Evolutionary conservation across 1,284 basidiomycete genomes (phyloP).

Genomic region (Ganoderma sp.): DNA sequence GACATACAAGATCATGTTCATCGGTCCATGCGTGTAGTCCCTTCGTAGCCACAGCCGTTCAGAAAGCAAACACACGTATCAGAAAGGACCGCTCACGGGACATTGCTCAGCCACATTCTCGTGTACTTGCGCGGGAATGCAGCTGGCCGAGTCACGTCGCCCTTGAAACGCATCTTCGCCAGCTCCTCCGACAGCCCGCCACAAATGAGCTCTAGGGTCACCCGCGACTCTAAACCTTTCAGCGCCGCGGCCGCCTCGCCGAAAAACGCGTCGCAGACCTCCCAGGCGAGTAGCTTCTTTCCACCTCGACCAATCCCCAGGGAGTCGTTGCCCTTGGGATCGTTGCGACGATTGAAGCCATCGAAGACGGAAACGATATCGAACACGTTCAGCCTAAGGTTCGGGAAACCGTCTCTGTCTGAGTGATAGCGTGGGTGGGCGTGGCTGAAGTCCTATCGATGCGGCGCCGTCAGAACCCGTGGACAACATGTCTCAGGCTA

Average conservation of each 20-base stretch:
- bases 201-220: slow-evolving; percentile 28
- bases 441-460: slow-evolving; percentile 15
- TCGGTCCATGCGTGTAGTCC: slow-evolving; percentile 43
- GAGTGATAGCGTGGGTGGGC: slow-evolving; percentile 11
- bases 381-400: slow-evolving; percentile 10
- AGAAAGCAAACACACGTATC: too few species aligned
- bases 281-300: slow-evolving; percentile 8
- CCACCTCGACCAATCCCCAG: not conserved
- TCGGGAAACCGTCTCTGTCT: slow-evolving; percentile 10
- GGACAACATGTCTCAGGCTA: too few species aligned
- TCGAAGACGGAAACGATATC: slow-evolving; percentile 3
- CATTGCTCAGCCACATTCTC: slow-evolving; percentile 34
- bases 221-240: slow-evolving; percentile 29
- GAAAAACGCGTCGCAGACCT: slow-evolving; percentile 19
- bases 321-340: not conserved
- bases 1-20: slow-evolving; percentile 40
- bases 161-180: slow-evolving; percentile 25
- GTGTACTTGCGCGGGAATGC: slow-evolving; percentile 27
- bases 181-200: slow-evolving; percentile 28
- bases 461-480: not conserved
- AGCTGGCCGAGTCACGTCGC: slow-evolving; percentile 12
- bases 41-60: slow-evolving; percentile 21
- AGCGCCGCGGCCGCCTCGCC: slow-evolving; percentile 16
- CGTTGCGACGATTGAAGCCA: slow-evolving; percentile 9
- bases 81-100: slow-evolving; percentile 30